phyloP scores from a whole-genome alignment of 768 basidiomycete species.

The Cubamyces sp. region DNA sequence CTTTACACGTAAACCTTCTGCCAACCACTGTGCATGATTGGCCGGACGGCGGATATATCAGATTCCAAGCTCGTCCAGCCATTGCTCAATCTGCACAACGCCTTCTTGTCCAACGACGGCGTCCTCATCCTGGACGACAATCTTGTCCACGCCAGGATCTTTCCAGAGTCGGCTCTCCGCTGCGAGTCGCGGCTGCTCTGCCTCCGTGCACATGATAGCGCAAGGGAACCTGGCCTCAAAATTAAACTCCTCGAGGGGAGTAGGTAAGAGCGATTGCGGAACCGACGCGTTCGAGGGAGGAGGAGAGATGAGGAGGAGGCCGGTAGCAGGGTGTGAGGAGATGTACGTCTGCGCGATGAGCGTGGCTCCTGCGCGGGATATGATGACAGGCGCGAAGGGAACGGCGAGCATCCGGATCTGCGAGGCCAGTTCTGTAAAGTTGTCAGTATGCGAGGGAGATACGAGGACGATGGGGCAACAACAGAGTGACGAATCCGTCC shows the following conservation, averaged over 20 bases:
- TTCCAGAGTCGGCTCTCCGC: conserved; percentile 45
- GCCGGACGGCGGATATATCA: conserved; percentile 28
- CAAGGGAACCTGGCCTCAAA: conserved; percentile 69
- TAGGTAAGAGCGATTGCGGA: conserved; percentile 37
- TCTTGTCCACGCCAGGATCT: conserved; percentile 33
- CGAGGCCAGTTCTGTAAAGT: conserved; percentile 43
- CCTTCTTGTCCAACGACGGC: conserved; percentile 42
- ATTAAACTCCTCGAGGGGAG: conserved; percentile 52
- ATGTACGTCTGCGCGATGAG: conserved; percentile 71
- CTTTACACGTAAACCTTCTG: too few relatives aligned
- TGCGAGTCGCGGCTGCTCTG: conserved; percentile 40
- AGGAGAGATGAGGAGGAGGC: conserved; percentile 63
- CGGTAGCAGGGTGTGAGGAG: conserved; percentile 66
- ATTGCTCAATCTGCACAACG: conserved; percentile 48
- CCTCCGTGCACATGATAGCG: conserved; percentile 46
- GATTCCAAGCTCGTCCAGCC: conserved; percentile 61
- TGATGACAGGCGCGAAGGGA: conserved; percentile 62
- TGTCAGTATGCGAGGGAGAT: background rate
- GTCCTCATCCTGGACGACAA: conserved; percentile 18
- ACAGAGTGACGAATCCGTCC: too few relatives aligned
- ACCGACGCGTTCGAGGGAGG: conserved; percentile 47
- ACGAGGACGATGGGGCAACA: background rate
- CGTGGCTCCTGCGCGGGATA: conserved; percentile 52
- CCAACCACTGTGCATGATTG: too few relatives aligned
- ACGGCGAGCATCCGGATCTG: conserved; percentile 47